Evolutionary conservation across 768 basidiomycete species (phyloP), one percentile per base, ranked within the genome.

Genomic region (Epithele typhae): DNA sequence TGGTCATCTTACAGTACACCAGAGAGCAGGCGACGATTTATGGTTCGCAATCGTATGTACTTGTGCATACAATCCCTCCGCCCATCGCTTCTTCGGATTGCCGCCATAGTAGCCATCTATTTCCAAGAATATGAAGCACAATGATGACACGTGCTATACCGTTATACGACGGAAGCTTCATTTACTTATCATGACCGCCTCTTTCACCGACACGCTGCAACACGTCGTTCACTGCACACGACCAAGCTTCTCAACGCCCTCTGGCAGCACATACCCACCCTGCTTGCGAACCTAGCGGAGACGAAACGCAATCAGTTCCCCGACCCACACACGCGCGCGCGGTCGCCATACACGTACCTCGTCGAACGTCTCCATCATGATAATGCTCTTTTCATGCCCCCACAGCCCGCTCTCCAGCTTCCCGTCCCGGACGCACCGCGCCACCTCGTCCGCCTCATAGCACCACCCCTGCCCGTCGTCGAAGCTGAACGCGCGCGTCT

Each of bases 381-480:
- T 56, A 56, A 87, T 57, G 59, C 85, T 92, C 69, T 92, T 91
- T 35, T 82, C 78, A 55, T 84, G 84, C 1, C 81, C 76, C 87
- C 90, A 92, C 25, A 80, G 56, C 4, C 71, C 71, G 57, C 88
- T 90, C 66, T 92, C 81, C 21, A 68, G 67, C 70, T 84, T 87
- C 3, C 84, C 84, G 43, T 84, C 83, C 32, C 80, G 66, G 18
- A 91, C 69, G 58, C 85, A 88, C 39, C 87, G 66, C 15, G 87
- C 91, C 10, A 91, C 89, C 49, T 93, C 90, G 57, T 94, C 92
- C 3, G 91, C 90, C 64, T 93, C 78, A 64, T 83, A 94, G 63
- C 89, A 79, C 84, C 79, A 88, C 7, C 90, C 92, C 8, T 14
- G 7, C 25, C 69, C 70, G 9, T 87, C 88, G 24, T 59, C 62